Conservation (phyloP, 2,329 filamentous ascomycete species). For the Juglanconis sp. region DNA sequence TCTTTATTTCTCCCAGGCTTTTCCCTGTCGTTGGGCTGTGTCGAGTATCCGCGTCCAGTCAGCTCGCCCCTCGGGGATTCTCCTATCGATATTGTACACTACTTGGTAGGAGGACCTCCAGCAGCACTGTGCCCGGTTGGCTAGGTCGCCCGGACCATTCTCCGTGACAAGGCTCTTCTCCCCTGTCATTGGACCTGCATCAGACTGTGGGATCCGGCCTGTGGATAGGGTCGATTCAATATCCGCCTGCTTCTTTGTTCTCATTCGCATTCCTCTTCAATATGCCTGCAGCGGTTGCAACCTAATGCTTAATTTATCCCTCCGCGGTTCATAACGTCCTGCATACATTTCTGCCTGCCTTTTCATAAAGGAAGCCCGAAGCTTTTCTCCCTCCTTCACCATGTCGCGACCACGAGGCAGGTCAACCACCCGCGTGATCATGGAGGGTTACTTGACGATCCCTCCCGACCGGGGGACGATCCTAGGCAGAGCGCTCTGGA, state of each 20-base stretch:
- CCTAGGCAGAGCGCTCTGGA: conserved; percentile 50
- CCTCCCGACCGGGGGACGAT: conserved; percentile 52
- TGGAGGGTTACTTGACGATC: conserved; percentile 49
- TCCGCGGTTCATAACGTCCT: neutral
- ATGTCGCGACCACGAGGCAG: conserved; percentile 8
- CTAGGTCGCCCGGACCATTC: conserved; percentile 1
- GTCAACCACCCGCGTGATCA: conserved; percentile 22
- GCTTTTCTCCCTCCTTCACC: neutral
- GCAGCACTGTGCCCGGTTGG: too few relatives aligned
- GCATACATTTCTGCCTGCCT: neutral
- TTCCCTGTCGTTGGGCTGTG: conserved; percentile 4
- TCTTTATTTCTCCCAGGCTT: conserved; percentile 12
- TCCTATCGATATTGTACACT: neutral
- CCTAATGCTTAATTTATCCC: neutral
- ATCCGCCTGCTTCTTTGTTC: neutral
- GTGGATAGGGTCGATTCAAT: neutral
- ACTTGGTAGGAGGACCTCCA: too few relatives aligned
- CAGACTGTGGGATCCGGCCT: neutral
- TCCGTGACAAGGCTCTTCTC: neutral
- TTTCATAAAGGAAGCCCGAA: neutral
- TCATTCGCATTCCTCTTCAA: neutral
- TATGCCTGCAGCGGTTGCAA: neutral
- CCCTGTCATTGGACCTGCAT: conserved; percentile 1
- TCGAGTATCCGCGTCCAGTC: neutral
- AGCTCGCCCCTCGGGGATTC: too few relatives aligned